These are phyloP conservation scores for Cystobasidium ongulense DNA, from an alignment of 768 basidiomycete genomes.

Conservation along the genomic window DNA sequence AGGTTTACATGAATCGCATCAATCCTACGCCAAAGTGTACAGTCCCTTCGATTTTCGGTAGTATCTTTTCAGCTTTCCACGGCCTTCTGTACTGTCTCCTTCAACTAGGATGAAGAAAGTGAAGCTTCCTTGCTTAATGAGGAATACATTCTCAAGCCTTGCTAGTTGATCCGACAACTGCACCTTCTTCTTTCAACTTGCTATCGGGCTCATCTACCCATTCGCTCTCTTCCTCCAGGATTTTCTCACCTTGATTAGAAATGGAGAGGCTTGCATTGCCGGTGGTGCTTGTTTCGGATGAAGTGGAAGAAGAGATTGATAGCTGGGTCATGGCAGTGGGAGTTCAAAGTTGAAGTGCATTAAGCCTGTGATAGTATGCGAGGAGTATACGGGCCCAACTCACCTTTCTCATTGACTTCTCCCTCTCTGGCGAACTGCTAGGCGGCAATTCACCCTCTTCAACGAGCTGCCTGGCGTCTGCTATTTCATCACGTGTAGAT, in stretches of 20 bases:
- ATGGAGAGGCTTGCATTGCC: too few relatives aligned
- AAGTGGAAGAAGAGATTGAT: slow-evolving; percentile 9
- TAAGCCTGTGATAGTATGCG: not conserved
- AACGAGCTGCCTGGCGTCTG: not conserved
- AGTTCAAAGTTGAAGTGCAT: not conserved
- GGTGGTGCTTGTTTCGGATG: not conserved
- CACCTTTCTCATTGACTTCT: slow-evolving; percentile 22
- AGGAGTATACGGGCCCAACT: not conserved
- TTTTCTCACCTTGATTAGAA: not conserved
- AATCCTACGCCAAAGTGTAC: too few relatives aligned
- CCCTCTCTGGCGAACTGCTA: slow-evolving; percentile 6
- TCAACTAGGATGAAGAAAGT: too few relatives aligned
- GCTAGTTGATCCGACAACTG: not conserved
- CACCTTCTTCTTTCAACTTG: too few relatives aligned
- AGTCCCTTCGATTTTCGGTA: too few relatives aligned
- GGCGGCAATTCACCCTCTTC: slow-evolving; percentile 19
- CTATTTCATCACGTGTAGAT: slow-evolving; percentile 1
- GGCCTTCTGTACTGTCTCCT: too few relatives aligned
- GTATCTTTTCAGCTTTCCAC: too few relatives aligned
- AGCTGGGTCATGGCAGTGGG: slow-evolving; percentile 4
- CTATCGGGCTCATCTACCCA: slow-evolving; percentile 20
- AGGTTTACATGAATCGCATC: too few relatives aligned
- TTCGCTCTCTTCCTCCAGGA: slow-evolving; percentile 5
- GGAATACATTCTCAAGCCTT: not conserved
- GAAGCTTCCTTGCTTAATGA: not conserved